Evolutionary conservation across 306 rosid species (phyloP).

Genomic region (apple (Malus domestica)): ASM211411v1 NC_041802.1:9387501-9388000

Average conservation of each 20-base stretch:
- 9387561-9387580: not conserved
- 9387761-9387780: conserved; percentile 1
- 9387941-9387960: conserved; percentile 26
- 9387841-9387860: not conserved
- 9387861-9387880: conserved; percentile 13
- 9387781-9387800: conserved; percentile 24
- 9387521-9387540: conserved; percentile 6
- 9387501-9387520: conserved; percentile 34
- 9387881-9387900: conserved; percentile 23
- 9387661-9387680: not conserved
- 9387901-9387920: conserved; percentile 23
- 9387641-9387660: not conserved
- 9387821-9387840: conserved; percentile 24
- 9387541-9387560: not conserved
- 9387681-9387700: not conserved
- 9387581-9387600: not conserved
- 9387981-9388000: not conserved
- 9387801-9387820: conserved; percentile 7
- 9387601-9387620: not conserved
- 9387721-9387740: not conserved
- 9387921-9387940: conserved; percentile 23
- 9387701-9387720: not conserved
- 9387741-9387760: not conserved
- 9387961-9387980: not conserved
- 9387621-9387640: not conserved